Evolutionary conservation across 352 stramenopile genomes (phyloP), one percentile per base, ranked within the genome.

Genomic region (Pythium scleroteichum): DNA sequence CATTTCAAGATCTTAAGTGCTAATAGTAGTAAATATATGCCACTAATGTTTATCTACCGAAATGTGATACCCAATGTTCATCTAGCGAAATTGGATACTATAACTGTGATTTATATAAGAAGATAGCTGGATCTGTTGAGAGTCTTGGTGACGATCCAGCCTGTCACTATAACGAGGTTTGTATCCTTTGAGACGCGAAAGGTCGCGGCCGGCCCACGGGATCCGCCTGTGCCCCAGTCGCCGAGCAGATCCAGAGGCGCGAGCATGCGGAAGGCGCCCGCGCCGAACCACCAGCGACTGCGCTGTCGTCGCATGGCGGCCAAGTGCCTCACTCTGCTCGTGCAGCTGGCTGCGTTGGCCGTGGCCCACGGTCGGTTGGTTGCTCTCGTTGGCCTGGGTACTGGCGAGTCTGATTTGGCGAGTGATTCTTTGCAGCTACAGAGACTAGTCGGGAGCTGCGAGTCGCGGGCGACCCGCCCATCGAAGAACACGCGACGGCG

Each of bases 331-430:
- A 45, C 45, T 39, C 23, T 73, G 54, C 33, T 79, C 10, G 17
- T 68, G 22, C 13, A 62, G 29, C 23, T 57, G n/a, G 42, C 42
- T 13, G 59, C 64, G 53, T 45, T 76, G 14, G 64, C 59, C 17
- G 14, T 68, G 2, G 71, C 70, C 3, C 87, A 44, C 6, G 38
- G 38, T 53, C 75, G 75, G 16, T 59, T 85, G 40, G 23, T 87
- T 54, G 73, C 86, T 10, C 87, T 86, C 56, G 68, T 87, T n/a
- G 7, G 19, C 41, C 17, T 24, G 7, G 41, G 7, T n/a, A 48
- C 41, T 48, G 41, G 9, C 17, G 20, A 12, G 41, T 23, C 64
- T 86, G 33, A 14, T 39, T 44, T 44, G 38, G 13, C 13, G 38
- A 17, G 38, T 44, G 38, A n/a, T 44, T 44, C 6, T 8, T 44